Evolutionary conservation across 495 filamentous ascomycete species (phyloP), one percentile per base, ranked within the genome.

Genomic region (Aspergillus incahuasiensis): DNA sequence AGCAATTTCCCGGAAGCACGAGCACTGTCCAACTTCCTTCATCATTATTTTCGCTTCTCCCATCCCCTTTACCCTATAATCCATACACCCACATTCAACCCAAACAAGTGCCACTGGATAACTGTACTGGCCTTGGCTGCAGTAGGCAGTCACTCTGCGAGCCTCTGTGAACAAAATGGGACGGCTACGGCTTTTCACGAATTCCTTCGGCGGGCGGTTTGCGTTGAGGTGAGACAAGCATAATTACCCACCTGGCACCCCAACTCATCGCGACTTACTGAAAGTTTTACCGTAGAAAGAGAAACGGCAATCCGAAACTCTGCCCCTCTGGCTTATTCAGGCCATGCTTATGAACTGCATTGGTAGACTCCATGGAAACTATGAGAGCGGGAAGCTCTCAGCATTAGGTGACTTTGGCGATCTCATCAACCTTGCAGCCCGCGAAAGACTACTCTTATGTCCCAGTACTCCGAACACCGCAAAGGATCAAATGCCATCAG

Each of bases 41-140:
- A 54, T 1, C 61, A 66, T 24, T 79, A 69, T 48, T 71, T 74
- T 18, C 60, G 73, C 24, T 66, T 66, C 34, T 79, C 77, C 19
- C 68, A 76, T 35, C 57, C 69, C 3, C 66, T 73, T n/a, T 71
- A 79, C 32, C 78, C 77, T 4, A 72, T 77, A 16, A 47, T 78
- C 24, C 78, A 80, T 57, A 52, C 60, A n/a, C 54, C 73, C 8
- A 71, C 70, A 1, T 74, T 78, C 52, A 57, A 75, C 46, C 56
- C 65, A 4, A 73, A 72, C 12, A 56, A 57, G 35, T 68, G 61
- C 20, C 74, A 77, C 54, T 79, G 75, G 76, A 56, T 78, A 18
- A 49, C 79, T 43, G 58, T 56, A 4, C 55, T 81, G 41, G 73
- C 77, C 19, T 52, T 80, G 43, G 61, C 75, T 9, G 67, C 77